Evolutionary conservation across 495 filamentous ascomycete species (phyloP), one percentile per base, ranked within the genome.

Genomic region (Saxophila tyrrhenica): DNA sequence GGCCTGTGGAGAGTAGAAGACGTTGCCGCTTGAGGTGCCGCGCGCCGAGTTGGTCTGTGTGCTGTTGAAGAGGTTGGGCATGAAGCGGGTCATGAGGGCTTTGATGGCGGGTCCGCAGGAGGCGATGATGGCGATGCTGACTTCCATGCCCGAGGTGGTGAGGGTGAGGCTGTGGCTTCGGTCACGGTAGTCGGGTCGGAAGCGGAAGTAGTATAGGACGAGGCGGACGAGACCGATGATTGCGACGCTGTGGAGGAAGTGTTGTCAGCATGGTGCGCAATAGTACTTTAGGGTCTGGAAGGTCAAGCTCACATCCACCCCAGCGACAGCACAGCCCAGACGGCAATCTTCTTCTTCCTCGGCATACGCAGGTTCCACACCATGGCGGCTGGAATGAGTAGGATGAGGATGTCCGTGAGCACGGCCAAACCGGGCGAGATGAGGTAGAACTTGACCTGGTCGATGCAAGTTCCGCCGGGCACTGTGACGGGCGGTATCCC

Each of bases 381-480:
- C 49, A 77, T 77, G 25, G 70, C 68, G 41, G 71, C 66, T 0
- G 75, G 75, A 39, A 78, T 72, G 2, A 67, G 58, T 0, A 78
- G 63, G 2, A 75, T 70, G 45, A 76, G 58, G 0, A 74, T 38
- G 48, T 78, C 75, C 15, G 73, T 76, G 47, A 75, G 60, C 8
- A 77, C 62, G n/a, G 71, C 71, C 1, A 77, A 24, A 5, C 61
- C 67, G 3, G 72, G 72, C 7, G 68, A 71, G 23, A 68, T 64
- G 1, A 77, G 60, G 51, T 70, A 76, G 59, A 74, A 74, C 1
- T 35, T 63, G 13, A 67, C 58, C 50, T 72, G 67, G 22, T 72
- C 50, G 55, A 76, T 70, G 51, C 73, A 78, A 25, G 17, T 74
- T 65, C 23, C 71, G 7, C 54, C 45, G 3, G 48, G 39, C 17